Percentiles rank a stretch among this genome's conserved stretches.
Evolutionary conservation across 305 asterid genomes (phyloP).

Genomic region (Plantago lanceolata): DNA sequence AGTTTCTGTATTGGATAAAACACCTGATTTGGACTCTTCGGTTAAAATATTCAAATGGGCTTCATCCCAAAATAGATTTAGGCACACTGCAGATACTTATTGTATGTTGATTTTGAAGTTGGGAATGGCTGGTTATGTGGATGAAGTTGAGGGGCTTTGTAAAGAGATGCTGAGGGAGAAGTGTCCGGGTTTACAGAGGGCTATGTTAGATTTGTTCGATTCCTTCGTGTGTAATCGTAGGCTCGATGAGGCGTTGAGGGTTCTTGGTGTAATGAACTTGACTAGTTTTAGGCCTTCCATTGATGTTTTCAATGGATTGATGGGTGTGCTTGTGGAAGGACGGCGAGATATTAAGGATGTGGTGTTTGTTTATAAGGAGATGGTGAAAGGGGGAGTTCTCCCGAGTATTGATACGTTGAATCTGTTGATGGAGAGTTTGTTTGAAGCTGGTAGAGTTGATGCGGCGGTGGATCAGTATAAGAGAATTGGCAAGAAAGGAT

Average conservation of each 20-base stretch:
- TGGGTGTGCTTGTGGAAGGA: slow-evolving; percentile 53
- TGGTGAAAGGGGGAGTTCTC: slow-evolving; percentile 63
- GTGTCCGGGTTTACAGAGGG: slow-evolving; percentile 44
- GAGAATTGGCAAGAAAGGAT: slow-evolving; percentile 69
- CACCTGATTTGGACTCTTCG: slow-evolving; percentile 68
- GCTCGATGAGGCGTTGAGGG: slow-evolving; percentile 63
- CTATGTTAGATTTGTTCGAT: slow-evolving; percentile 49
- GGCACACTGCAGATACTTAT: slow-evolving; percentile 60
- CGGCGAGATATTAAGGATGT: slow-evolving; percentile 65
- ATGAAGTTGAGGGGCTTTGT: slow-evolving; percentile 71
- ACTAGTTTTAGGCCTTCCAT: slow-evolving; percentile 46
- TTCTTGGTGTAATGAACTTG: slow-evolving; percentile 53
- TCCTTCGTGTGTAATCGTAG: slow-evolving; percentile 44
- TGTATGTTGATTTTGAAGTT: slow-evolving; percentile 57
- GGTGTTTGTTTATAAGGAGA: slow-evolving; percentile 75
- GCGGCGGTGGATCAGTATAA: slow-evolving; percentile 62
- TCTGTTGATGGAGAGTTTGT: slow-evolving; percentile 63
- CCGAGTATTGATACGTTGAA: slow-evolving; percentile 67
- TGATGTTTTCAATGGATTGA: slow-evolving; percentile 41
- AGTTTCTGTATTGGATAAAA: slow-evolving; percentile 42
- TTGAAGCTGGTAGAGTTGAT: slow-evolving; percentile 58
- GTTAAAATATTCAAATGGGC: slow-evolving; percentile 72
- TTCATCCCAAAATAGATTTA: slow-evolving; percentile 53
- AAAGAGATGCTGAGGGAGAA: slow-evolving; percentile 58
- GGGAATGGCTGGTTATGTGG: slow-evolving; percentile 66